These are phyloP conservation scores for Colletotrichum sp. DNA, from an alignment of 2,329 filamentous ascomycete species.

Conservation along the genomic window DNA sequence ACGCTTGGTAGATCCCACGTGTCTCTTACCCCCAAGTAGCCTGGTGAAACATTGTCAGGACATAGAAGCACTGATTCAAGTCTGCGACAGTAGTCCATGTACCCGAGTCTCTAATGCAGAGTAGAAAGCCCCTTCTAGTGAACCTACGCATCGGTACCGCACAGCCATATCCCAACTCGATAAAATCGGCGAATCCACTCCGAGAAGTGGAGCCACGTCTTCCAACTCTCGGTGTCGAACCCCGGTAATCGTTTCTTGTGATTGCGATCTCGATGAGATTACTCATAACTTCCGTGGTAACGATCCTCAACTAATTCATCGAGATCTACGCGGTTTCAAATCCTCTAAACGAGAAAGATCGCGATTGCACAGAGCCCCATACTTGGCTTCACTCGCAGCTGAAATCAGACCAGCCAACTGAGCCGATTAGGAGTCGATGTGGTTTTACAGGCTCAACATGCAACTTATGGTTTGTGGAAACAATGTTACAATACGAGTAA, in stretches of 20 bases:
- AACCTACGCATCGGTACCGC: not conserved
- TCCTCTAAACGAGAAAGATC: not conserved
- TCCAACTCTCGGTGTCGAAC: not conserved
- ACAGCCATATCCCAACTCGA: not conserved
- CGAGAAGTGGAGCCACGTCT: not conserved
- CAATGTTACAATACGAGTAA: not conserved
- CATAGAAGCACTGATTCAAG: not conserved
- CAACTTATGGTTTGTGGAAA: not conserved
- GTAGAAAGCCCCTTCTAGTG: not conserved
- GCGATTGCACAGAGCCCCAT: not conserved
- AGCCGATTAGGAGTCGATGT: not conserved
- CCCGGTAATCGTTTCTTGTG: not conserved
- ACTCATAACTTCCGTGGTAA: not conserved
- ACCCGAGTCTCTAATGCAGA: not conserved
- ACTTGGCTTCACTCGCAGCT: not conserved
- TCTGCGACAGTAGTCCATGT: not conserved
- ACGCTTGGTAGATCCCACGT: not conserved
- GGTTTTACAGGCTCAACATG: not conserved
- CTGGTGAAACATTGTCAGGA: not conserved
- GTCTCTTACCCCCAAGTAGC: not conserved
- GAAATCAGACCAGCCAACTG: not conserved
- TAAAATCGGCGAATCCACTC: not conserved
- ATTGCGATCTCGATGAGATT: not conserved
- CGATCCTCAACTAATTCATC: not conserved
- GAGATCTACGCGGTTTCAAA: not conserved